Conservation (phyloP, 306 rosid genomes). For the Castanea crenata region DNA sequence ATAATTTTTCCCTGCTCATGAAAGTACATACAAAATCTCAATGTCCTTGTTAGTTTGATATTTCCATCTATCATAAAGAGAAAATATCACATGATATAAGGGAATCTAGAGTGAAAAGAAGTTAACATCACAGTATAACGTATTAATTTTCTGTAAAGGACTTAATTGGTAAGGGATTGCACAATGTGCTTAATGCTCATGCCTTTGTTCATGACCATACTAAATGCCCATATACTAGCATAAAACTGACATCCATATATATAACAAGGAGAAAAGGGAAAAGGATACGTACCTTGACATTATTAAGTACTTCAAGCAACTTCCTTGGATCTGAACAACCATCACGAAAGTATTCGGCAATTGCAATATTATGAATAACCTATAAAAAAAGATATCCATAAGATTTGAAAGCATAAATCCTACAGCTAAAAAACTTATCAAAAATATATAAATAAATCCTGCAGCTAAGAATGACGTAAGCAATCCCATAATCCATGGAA, state of each 20-base stretch:
- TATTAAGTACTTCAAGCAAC: slow-evolving; percentile 76
- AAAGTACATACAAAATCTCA: neutral
- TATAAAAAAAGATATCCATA: slow-evolving; percentile 27
- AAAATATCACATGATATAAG: neutral
- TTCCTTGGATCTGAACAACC: slow-evolving; percentile 85
- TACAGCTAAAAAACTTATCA: neutral
- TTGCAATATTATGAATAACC: slow-evolving; percentile 87
- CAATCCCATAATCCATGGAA: neutral
- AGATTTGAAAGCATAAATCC: slow-evolving; percentile 12
- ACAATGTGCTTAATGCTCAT: neutral
- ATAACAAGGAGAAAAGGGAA: neutral
- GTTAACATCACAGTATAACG: neutral
- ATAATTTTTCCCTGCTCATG: neutral
- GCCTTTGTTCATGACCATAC: neutral
- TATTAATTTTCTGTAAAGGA: neutral
- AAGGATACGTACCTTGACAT: slow-evolving; percentile 63
- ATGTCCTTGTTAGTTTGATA: neutral
- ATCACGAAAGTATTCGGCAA: slow-evolving; percentile 76
- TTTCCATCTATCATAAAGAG: neutral
- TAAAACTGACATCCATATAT: slow-evolving; percentile 8
- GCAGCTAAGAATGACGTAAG: neutral
- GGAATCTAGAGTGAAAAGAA: neutral
- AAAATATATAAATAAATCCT: neutral
- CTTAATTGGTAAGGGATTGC: neutral
- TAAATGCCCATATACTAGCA: slow-evolving; percentile 6